Evolutionary conservation across 2,329 filamentous ascomycete species (phyloP).

Genomic region (Colletotrichum tanaceti): DNA sequence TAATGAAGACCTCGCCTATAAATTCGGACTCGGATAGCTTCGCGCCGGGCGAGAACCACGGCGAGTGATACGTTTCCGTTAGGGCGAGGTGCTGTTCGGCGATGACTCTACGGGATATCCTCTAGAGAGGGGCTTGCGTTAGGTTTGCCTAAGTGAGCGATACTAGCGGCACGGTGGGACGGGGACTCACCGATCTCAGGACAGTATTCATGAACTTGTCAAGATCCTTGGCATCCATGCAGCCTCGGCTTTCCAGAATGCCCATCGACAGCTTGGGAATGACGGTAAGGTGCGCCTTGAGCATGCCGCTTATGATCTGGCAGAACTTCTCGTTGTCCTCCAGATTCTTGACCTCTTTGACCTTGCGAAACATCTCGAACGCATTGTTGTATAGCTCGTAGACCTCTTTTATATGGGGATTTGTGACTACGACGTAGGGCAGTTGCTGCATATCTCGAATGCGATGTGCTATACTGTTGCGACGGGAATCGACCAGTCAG

Average conservation of each 20-base stretch:
- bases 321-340: slow-evolving; percentile 93
- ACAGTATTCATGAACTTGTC: slow-evolving; percentile 97
- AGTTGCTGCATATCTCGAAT: slow-evolving; percentile 97
- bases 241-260: slow-evolving; percentile 86
- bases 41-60: slow-evolving; percentile 87
- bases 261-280: slow-evolving; percentile 96
- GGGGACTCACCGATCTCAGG: slow-evolving; percentile 78
- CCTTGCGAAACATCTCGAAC: slow-evolving; percentile 89
- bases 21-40: slow-evolving; percentile 81
- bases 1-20: slow-evolving; percentile 94
- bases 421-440: slow-evolving; percentile 96
- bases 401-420: slow-evolving; percentile 90
- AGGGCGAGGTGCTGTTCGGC: slow-evolving; percentile 96
- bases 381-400: slow-evolving; percentile 97
- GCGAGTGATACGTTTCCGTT: slow-evolving; percentile 91
- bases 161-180: neutral
- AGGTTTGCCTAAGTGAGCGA: neutral
- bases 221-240: slow-evolving; percentile 83
- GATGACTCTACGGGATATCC: slow-evolving; percentile 95
- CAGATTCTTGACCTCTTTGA: slow-evolving; percentile 84
- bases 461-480: slow-evolving; percentile 82
- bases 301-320: slow-evolving; percentile 79
- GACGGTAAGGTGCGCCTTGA: slow-evolving; percentile 89
- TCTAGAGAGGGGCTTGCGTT: slow-evolving; percentile 59
- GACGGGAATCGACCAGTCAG: slow-evolving; percentile 11